Evolutionary conservation across 2,329 filamentous ascomycete species (phyloP), one percentile per base, ranked within the genome.

Genomic region (Epichloe aotearoae): DNA sequence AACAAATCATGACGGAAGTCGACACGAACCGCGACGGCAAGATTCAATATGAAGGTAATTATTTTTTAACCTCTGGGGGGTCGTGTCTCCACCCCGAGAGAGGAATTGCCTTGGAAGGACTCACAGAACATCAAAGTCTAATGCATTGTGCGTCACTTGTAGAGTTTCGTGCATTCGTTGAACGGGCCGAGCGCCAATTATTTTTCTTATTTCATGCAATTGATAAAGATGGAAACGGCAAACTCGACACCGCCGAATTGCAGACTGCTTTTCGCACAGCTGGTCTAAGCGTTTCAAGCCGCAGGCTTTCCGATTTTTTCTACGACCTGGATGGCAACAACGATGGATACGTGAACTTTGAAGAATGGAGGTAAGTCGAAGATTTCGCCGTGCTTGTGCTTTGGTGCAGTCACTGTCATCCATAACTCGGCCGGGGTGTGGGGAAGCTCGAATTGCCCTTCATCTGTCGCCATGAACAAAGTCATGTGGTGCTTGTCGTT

Each of bases 101-200:
- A 30, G 30, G 8, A 30, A 30, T 4, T 30, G 30, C 10, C 30
- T 30, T 30, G 3, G 1, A 30, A 30, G 30, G 30, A 30, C 30
- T 30, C 30, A 30, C 20, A 7, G 23, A 17, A 7, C 5, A 33
- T 17, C 12, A 36, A 43, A 26, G 11, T 45, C 42, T 40, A 52
- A 36, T 34, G 11, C 30, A 20, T 33, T 14, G 14, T 26, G 17
- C n/a, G 12, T 33, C 34, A 23, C 17, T 10, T 7, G 44, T 56
- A 93, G 93, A 98, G 72, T 98, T 98, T 63, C 84, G 83, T 56
- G 76, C 74, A 41, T 97, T 97, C 63, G 88, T 97, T 62, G 80
- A 90, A 61, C 79, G 86, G 53, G 89, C 93, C 41, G 93, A 98
- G 67, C 79, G 79, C 53, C 84, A 96, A 66, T 79, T 98, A 12